Evolutionary conservation across 257 asterid genomes (phyloP), one percentile per base, ranked within the genome.

Genomic region (Jasminum sambac): DNA sequence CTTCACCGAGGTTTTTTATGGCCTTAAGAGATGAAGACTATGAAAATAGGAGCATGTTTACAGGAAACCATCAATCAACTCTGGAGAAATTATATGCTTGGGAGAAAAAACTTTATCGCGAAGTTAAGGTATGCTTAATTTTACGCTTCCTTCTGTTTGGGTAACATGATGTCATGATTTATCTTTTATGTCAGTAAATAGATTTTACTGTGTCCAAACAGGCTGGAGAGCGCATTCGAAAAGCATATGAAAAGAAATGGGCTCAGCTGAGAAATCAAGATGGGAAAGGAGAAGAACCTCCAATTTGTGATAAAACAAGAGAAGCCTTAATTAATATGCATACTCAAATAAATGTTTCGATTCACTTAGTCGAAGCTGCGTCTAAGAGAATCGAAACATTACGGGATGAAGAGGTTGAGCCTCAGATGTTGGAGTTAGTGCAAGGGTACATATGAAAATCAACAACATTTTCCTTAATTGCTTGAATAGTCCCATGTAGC

Each of bases 81-180:
- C 76, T 94, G 72, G 97, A 94, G 76, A 78, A 96, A 77, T 75
- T 94, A 75, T 91, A 79, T 74, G 92, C 88, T 26, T 94, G 99
- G 99, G 99, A 94, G 82, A 94, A 89, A 83, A 94, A 94, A 81
- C 97, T 94, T 64, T 94, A 91, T 78, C 88, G 81, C 64, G 90
- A 94, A 94, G 97, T 94, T 72, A 78, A 93, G 92, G 99, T 94
- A 89, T 77, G 97, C 71, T 36, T 67, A 48, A n/a, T 5, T n/a
- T 46, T 16, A 46, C 8, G 24, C 19, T 17, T 17, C 59, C 8
- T 50, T 50, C 24, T 50, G 7, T 8, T 50, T 21, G 50, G 25
- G 6, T 50, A 48, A 50, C 24, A 50, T 50, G 19, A 6, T 50
- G 5, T 4, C 62, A 14, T 4, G 34, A 21, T 19, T 52, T 6